Evolutionary conservation across 768 basidiomycete genomes (phyloP), one percentile per base, ranked within the genome.

Genomic region (Amanita pseudoporphyria): DNA sequence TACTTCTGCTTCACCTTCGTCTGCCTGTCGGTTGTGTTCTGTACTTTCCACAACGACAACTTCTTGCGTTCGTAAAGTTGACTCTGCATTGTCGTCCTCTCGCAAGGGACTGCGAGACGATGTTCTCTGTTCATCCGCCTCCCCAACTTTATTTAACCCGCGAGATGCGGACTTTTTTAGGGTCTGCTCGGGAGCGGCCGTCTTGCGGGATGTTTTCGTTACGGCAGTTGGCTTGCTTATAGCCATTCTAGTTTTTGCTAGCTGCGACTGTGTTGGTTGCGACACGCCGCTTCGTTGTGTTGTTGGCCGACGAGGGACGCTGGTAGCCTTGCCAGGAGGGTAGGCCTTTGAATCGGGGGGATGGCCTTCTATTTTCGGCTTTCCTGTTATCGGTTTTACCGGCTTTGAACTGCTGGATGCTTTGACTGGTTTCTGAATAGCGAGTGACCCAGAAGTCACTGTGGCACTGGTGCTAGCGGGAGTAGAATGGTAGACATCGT

Each of bases 181-280:
- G 32, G 36, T 37, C 21, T 3, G 13, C 6, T 46, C 36, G 18
- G 45, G 21, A 22, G 9, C 30, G 21, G 33, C 16, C 19, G 14
- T 13, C 16, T 26, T 47, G 18, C n/a, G 19, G 6, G 13, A 13
- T 19, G 42, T 6, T 32, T 26, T 47, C 6, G 21, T 10, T 36
- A 10, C 16, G n/a, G 32, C 24, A 24, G 22, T 16, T 12, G 45
- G 45, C 21, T 46, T 46, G 19, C 22, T 35, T 7, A 3, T n/a
- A 13, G 14, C 14, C 3, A 24, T 14, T 26, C 22, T 28, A 3
- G 24, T 16, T 38, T 47, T 47, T 13, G 64, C 57, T 42, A 63
- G 53, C 47, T 64, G 62, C 12, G 64, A 60, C 9, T 61, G 32
- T 21, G 64, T 65, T 1, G 64, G 62, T 39, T 62, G 58, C 6